Percentiles rank a stretch among this genome's conserved stretches.
phyloP scores from a whole-genome alignment of 345 rosid genomes.

The Brassica rapa region DNA sequence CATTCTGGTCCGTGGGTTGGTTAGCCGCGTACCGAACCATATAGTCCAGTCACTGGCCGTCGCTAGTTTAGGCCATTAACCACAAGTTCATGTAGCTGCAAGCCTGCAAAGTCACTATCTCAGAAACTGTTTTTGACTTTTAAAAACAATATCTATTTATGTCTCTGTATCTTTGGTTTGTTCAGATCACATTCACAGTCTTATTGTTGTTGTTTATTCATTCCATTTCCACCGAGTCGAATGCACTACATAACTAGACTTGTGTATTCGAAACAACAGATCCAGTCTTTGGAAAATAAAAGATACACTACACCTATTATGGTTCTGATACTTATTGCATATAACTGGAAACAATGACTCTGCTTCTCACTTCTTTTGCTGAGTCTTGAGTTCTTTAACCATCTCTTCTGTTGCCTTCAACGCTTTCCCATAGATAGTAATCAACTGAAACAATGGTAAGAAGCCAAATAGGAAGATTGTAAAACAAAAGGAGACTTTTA shows the following conservation, averaged over 20 bases:
- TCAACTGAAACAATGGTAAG: slow-evolving; percentile 49
- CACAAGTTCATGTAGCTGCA: not conserved
- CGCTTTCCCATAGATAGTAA: slow-evolving; percentile 68
- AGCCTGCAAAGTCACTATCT: no score
- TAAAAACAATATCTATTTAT: no score
- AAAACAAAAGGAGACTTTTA: not conserved
- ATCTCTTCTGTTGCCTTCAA: slow-evolving; percentile 77
- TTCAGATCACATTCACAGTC: no score
- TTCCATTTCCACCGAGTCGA: no score
- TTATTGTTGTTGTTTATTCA: no score
- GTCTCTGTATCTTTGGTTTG: no score
- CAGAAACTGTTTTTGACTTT: no score
- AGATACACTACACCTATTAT: no score
- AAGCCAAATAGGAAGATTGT: not conserved
- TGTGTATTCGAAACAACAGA: no score
- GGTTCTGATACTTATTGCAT: no score
- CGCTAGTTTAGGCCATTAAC: not conserved
- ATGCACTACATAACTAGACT: no score
- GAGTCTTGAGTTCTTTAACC: slow-evolving; percentile 78
- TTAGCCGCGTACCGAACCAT: not conserved
- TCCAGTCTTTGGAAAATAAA: no score
- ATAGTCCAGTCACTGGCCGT: not conserved
- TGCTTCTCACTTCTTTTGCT: slow-evolving; percentile 43
- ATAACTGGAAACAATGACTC: not conserved
- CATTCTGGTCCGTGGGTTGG: slow-evolving; percentile 2